Conservation (phyloP, 495 filamentous ascomycete species). For the Schizothecium vesticola region DNA sequence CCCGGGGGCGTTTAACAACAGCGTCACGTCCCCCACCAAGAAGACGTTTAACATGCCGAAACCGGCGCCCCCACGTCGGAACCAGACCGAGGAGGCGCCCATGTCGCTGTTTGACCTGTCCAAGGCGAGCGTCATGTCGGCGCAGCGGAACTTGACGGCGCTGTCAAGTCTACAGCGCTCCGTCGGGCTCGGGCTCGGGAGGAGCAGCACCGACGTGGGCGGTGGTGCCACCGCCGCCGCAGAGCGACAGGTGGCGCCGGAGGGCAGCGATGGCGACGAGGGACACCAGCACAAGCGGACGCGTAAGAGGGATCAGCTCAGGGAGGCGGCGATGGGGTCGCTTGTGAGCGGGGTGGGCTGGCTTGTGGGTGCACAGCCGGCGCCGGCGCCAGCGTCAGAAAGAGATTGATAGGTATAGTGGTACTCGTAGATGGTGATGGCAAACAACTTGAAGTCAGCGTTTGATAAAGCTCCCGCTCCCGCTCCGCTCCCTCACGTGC, state of each 20-base stretch:
- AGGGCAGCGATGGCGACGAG: constrained; percentile 20
- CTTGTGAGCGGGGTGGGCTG: constrained; percentile 81
- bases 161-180: constrained; percentile 40
- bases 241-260: constrained; percentile 2
- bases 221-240: neutral
- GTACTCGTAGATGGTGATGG: neutral
- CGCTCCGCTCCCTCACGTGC: no score
- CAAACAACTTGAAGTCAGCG: neutral
- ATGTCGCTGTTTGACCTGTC: constrained; percentile 94
- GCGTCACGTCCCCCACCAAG: neutral
- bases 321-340: constrained; percentile 65
- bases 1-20: constrained; percentile 58
- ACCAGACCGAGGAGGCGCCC: constrained; percentile 60
- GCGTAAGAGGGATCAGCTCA: constrained; percentile 75
- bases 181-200: constrained; percentile 9
- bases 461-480: neutral
- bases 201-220: constrained; percentile 10
- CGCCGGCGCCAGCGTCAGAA: constrained; percentile 41
- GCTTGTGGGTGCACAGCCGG: constrained; percentile 59
- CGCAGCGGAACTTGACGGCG: constrained; percentile 49
- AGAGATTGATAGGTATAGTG: constrained; percentile 10
- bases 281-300: constrained; percentile 44
- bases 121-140: constrained; percentile 67
- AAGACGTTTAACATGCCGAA: neutral
- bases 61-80: constrained; percentile 18